Conservation (phyloP, 768 basidiomycete genomes). For the Boletus rufocinnamomeus region DNA sequence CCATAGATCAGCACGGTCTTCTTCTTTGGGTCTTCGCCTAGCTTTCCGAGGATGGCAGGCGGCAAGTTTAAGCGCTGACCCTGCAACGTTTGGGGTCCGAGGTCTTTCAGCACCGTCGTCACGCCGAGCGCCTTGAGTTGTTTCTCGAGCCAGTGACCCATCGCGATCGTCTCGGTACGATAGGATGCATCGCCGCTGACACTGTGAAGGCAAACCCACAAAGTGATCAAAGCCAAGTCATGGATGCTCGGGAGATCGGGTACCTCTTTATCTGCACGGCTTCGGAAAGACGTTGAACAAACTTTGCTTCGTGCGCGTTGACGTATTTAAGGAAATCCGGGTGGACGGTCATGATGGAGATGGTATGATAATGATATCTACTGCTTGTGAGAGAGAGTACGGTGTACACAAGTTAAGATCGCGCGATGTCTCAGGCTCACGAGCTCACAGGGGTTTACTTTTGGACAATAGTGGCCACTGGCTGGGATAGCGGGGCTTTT, state of each 20-base stretch:
- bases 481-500: neutral
- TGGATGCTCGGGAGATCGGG: neutral
- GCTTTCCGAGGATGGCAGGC: slow-evolving; percentile 76
- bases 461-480: neutral
- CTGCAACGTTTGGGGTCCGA: slow-evolving; percentile 75
- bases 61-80: slow-evolving; percentile 76
- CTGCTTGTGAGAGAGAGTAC: neutral
- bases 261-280: slow-evolving; percentile 86
- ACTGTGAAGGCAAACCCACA: slow-evolving; percentile 35
- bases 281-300: slow-evolving; percentile 75
- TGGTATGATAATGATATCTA: neutral
- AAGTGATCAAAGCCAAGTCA: neutral
- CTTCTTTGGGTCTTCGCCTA: slow-evolving; percentile 85
- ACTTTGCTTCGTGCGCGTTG: slow-evolving; percentile 66
- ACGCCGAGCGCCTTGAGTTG: slow-evolving; percentile 80
- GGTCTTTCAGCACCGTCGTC: slow-evolving; percentile 67
- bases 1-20: slow-evolving; percentile 94
- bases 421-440: neutral
- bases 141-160: slow-evolving; percentile 80
- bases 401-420: neutral
- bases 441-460: neutral
- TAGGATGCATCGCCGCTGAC: slow-evolving; percentile 70
- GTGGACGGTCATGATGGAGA: slow-evolving; percentile 36
- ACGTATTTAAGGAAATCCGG: slow-evolving; percentile 49
- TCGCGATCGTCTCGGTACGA: slow-evolving; percentile 76